phyloP scores from a whole-genome alignment of 768 basidiomycete species.

The Tulasnella sp. region DNA sequence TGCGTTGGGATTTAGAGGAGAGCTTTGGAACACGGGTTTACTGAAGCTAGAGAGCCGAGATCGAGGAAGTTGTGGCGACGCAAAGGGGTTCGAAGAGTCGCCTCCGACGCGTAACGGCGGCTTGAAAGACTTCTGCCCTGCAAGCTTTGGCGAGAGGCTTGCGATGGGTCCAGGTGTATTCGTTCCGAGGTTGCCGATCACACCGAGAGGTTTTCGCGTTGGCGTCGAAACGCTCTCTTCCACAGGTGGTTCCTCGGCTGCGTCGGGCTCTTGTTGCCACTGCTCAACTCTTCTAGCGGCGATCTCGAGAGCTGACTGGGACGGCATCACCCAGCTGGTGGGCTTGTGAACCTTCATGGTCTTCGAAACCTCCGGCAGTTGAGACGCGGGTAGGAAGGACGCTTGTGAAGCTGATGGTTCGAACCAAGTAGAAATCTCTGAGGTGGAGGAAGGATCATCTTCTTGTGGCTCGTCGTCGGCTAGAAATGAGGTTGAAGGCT shows the following conservation, averaged over 20 bases:
- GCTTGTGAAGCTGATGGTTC: slow-evolving; percentile 9
- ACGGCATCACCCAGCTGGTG: neutral
- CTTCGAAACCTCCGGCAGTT: neutral
- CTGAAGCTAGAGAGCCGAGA: neutral
- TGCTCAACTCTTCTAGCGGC: neutral
- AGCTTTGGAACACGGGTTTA: slow-evolving; percentile 6
- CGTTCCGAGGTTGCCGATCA: slow-evolving; percentile 6
- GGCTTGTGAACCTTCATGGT: neutral
- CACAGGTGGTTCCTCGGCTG: neutral
- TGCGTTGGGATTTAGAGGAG: slow-evolving; percentile 15
- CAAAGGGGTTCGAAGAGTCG: neutral
- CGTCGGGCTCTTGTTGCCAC: slow-evolving; percentile 9
- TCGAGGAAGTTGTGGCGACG: neutral
- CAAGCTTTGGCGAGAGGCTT: neutral
- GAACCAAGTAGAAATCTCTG: slow-evolving; percentile 2
- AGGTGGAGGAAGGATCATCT: neutral
- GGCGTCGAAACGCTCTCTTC: neutral
- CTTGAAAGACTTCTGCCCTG: neutral
- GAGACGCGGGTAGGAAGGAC: slow-evolving; percentile 9
- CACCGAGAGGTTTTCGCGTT: neutral
- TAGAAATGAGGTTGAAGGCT: neutral
- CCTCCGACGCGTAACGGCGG: neutral
- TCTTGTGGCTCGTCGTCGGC: neutral
- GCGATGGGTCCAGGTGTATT: neutral
- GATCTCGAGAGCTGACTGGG: slow-evolving; percentile 5